Conservation (phyloP, 2,329 filamentous ascomycete species). For the Alternaria incomplexa region DNA sequence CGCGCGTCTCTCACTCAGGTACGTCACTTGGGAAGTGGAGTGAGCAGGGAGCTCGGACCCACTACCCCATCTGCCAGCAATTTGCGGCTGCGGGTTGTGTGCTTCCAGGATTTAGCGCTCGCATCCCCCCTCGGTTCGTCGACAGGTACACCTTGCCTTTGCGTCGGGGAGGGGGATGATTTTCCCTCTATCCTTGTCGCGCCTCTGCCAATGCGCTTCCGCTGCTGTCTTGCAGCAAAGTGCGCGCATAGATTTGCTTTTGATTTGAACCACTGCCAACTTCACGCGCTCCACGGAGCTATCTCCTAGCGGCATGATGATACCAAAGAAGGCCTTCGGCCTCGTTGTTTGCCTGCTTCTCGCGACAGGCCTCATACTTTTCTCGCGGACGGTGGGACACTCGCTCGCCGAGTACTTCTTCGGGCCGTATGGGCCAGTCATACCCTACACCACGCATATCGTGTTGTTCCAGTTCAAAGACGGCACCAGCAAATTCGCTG, state of each 20-base stretch:
- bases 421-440: constrained; percentile 17
- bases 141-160: constrained; percentile 10
- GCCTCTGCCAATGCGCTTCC: constrained; percentile 3
- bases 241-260: constrained; percentile 7
- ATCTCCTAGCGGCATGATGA: constrained; percentile 22
- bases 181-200: constrained; percentile 6
- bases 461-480: constrained; percentile 45
- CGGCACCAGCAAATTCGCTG: constrained; percentile 25
- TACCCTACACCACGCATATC: constrained; percentile 37
- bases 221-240: background rate
- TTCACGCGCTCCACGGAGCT: background rate
- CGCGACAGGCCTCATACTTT: constrained; percentile 17
- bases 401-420: constrained; percentile 24
- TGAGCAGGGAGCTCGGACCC: constrained; percentile 13
- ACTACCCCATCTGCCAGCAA: constrained; percentile 3
- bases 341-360: constrained; percentile 19
- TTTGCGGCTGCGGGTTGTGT: constrained; percentile 9
- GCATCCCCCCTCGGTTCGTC: constrained; percentile 8
- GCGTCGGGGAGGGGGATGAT: background rate
- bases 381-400: constrained; percentile 26
- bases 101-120: constrained; percentile 11
- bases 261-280: background rate
- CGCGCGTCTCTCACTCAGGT: constrained; percentile 10
- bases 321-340: constrained; percentile 29
- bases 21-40: constrained; percentile 21